phyloP scores from a whole-genome alignment of 208 protist species.

The Leishmania martiniquensis region DNA sequence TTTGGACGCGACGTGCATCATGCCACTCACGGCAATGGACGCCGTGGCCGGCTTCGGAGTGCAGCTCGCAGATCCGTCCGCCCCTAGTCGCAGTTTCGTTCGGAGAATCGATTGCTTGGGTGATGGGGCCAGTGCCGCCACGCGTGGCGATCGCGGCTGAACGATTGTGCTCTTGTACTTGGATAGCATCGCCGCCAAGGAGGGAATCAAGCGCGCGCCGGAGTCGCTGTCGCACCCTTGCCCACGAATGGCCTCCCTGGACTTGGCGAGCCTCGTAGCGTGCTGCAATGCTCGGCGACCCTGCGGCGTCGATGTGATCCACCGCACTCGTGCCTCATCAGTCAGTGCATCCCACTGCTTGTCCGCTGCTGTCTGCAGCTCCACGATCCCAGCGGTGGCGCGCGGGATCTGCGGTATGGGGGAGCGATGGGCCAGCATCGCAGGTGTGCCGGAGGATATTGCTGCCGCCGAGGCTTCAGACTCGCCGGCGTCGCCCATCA shows the following conservation, averaged over 20 bases:
- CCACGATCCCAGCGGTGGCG: slow-evolving; percentile 4
- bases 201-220: background rate
- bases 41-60: background rate
- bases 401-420: background rate
- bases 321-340: slow-evolving; percentile 11
- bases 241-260: background rate
- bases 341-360: slow-evolving; percentile 16
- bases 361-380: slow-evolving; percentile 11
- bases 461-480: background rate
- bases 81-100: background rate
- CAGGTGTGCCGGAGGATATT: background rate
- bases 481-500: background rate
- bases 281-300: slow-evolving; percentile 26
- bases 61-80: background rate
- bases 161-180: slow-evolving; percentile 26
- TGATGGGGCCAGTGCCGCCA: slow-evolving; percentile 5
- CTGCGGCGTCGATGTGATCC: slow-evolving; percentile 34
- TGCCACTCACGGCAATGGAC: background rate
- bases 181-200: slow-evolving; percentile 20
- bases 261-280: background rate
- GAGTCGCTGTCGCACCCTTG: too few species aligned
- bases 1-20: slow-evolving; percentile 1
- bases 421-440: background rate
- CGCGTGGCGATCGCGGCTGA: slow-evolving; percentile 10
- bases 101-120: slow-evolving; percentile 2